Evolutionary conservation across 2,329 filamentous ascomycete genomes (phyloP), one percentile per base, ranked within the genome.

Genomic region (Botrytis paeoniae): DNA sequence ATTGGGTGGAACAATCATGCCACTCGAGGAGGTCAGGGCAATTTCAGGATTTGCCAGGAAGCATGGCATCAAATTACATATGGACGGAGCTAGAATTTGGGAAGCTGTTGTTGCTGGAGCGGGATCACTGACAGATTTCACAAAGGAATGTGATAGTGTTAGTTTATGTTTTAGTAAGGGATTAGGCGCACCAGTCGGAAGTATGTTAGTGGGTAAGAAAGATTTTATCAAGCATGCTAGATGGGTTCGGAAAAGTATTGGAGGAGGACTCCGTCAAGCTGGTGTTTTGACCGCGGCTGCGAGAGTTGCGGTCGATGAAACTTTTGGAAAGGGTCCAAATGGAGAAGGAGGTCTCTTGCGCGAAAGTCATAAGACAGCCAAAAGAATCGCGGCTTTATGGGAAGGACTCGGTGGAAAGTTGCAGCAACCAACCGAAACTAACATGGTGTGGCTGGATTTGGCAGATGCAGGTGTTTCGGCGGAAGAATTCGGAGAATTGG

Each of bases 81-180:
- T 93, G 75, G 93, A 97, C 78, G 93, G 93, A 22, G 93, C 93
- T 5, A 85, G 93, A 18, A 83, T 97, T 22, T 97, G 93, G 93
- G 92, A 97, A 80, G 93, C 92, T 20, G 91, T 92, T 0, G 91
- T 87, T 4, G 87, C 92, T 0, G 91, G 89, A 0, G 90, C 90
- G 0, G 92, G 90, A 0, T 86, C 86, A 6, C 82, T 96, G 45
- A 83, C 87, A 5, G 92, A 93, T 0, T 94, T 88, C 80, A 89
- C 89, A 76, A 85, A 84, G 10, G 85, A 89, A 73, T 92, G 94
- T 78, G 92, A 97, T 79, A 93, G 89, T 70, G 85, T 95, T 20
- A 93, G 88, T 76, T 83, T 96, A 37, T 95, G 93, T 80, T 94
- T 97, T 79, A 92, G 90, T 63, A 97, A 97, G 81, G 93, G 93